Evolutionary conservation across 208 protist genomes (phyloP), one percentile per base, ranked within the genome.

Genomic region (Acanthamoeba royreba): DNA sequence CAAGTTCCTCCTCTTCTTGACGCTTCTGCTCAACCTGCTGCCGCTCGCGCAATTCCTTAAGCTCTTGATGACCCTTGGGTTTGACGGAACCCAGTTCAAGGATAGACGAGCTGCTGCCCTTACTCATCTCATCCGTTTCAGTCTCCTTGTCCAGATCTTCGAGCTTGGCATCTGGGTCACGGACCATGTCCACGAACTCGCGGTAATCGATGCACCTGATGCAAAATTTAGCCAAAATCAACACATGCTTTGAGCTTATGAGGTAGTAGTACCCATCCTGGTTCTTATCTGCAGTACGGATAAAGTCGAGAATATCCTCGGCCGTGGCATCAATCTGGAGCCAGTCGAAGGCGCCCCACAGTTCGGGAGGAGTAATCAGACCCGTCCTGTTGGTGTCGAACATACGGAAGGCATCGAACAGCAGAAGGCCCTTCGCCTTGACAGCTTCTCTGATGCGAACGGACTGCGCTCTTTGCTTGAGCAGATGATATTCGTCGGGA

Each of bases 271-370:
- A 72, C 52, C 85, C 85, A 40, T 91, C 85, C 42, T 72, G 52
- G 58, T 72, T 91, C 58, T 91, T 91, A 53, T 91, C 85, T 25
- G 85, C 85, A n/a, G 85, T 91, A 19, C 85, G 85, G 53, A 91
- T 91, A 35, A 91, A 91, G 85, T 91, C 85, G 25, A 91, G 58
- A 31, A 91, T 91, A 28, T 91, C 85, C 53, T 91, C 58, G 25
- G 85, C 85, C 5, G 85, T 72, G 85, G 55, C 52, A 13, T 91
- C 85, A 42, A 91, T 72, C 15, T 47, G 40, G 31, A 91, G 55
- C 85, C 85, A 91, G 49, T 91, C 85, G 53, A 91, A 72, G 42
- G 85, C 85, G 45, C 85, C 85, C 85, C 85, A 91, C 17, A 91
- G 85, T 53, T 91, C 52, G 17, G 85, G 35, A 13, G 85, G 53